Percentiles rank a stretch among this genome's conserved stretches.
Conservation (phyloP, 257 asterid genomes). For the Lavandula angustifolia region DNA sequence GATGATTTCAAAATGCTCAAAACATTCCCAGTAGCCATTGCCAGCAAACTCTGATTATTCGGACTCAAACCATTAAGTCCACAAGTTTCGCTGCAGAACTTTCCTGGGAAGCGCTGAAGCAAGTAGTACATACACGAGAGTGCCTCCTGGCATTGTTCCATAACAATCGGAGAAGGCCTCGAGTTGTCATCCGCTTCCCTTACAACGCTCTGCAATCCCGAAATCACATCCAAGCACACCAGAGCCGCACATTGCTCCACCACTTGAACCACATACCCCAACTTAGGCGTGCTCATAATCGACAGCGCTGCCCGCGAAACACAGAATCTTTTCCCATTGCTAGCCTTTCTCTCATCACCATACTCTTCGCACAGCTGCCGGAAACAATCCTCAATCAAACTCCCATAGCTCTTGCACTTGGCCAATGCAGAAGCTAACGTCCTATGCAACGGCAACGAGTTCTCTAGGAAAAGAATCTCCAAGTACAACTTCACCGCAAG, state of each 20-base stretch:
- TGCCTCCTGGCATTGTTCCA: conserved; percentile 98
- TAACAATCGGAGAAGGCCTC: conserved; percentile 87
- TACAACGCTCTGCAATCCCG: conserved; percentile 61
- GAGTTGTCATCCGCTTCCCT: conserved; percentile 56
- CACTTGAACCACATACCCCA: conserved; percentile 75
- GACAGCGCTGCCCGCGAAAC: conserved; percentile 87
- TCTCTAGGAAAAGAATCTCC: conserved; percentile 77
- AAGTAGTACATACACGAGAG: conserved; percentile 89
- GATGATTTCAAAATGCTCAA: conserved; percentile 65
- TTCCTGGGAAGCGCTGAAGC: conserved; percentile 82
- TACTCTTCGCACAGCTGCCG: conserved; percentile 70
- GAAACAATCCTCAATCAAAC: conserved; percentile 52
- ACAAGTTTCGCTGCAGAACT: conserved; percentile 35
- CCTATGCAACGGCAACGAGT: conserved; percentile 79
- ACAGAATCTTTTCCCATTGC: conserved; percentile 68
- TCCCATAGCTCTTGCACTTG: conserved; percentile 57
- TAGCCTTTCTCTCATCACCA: conserved; percentile 47
- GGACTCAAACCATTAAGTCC: conserved; percentile 28
- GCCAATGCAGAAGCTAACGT: conserved; percentile 71
- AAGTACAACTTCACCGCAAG: conserved; percentile 58
- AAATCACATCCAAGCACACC: conserved; percentile 75
- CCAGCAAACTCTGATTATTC: conserved; percentile 39
- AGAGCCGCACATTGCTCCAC: conserved; percentile 74
- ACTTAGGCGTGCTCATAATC: conserved; percentile 86
- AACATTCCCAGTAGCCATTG: conserved; percentile 49